Percentiles rank a stretch among this genome's conserved stretches.
These are phyloP conservation scores for Pseudogymnoascus sp. DNA, from an alignment of 2,329 filamentous ascomycete genomes.

Conservation along the genomic window DNA sequence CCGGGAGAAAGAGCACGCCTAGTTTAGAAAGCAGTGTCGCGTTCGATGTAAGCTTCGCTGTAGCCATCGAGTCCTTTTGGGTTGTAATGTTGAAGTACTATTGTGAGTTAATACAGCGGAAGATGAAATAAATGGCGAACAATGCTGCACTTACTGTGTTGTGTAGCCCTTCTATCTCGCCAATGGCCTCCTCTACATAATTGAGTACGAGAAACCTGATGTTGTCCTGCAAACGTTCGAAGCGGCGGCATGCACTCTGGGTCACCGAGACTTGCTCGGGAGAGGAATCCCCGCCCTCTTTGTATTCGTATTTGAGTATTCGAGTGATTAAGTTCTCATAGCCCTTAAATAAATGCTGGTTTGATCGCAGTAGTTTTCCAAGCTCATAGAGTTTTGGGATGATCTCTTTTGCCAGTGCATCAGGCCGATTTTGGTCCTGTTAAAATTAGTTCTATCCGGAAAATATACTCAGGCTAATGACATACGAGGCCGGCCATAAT, in stretches of 20 bases:
- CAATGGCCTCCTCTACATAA: conserved; percentile 54
- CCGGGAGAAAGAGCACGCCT: conserved; percentile 66
- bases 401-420: conserved; percentile 41
- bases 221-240: conserved; percentile 50
- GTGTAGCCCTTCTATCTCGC: conserved; percentile 62
- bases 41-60: conserved; percentile 62
- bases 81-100: conserved; percentile 73
- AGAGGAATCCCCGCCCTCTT: conserved; percentile 9
- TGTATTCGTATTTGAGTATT: conserved; percentile 35
- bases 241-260: conserved; percentile 45
- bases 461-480: neutral
- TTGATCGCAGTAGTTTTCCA: conserved; percentile 50
- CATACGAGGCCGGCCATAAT: conserved; percentile 25
- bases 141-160: conserved; percentile 43
- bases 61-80: conserved; percentile 64
- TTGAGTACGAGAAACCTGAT: conserved; percentile 52
- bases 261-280: conserved; percentile 30
- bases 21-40: conserved; percentile 67
- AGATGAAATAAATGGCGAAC: neutral
- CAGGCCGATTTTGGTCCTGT: conserved; percentile 28
- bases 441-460: conserved; percentile 12
- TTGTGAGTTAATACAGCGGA: conserved; percentile 14
- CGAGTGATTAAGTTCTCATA: conserved; percentile 53
- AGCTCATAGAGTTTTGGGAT: conserved; percentile 50
- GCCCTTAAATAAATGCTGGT: conserved; percentile 51